A percentile compares a stretch with the other conserved stretches of the same genome.
Conservation (phyloP, 2,329 filamentous ascomycete genomes). For the Claviceps sp. region DNA sequence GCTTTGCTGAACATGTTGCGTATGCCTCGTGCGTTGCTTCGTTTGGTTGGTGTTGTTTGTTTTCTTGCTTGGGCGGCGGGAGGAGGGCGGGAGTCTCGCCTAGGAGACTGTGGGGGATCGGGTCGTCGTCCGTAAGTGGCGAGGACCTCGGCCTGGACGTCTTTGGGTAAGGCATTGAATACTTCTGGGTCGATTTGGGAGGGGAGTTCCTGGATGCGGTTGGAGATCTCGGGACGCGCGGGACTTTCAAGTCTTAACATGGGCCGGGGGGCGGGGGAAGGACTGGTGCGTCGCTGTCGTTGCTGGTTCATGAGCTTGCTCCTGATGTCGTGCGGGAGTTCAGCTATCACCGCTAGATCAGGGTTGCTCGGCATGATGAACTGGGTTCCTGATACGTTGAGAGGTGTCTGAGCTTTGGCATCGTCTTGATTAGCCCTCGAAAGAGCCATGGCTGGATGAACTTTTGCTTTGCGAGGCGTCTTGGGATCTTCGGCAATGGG, state of each 20-base stretch:
- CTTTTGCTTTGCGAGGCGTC: conserved; percentile 38
- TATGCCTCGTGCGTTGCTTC: conserved; percentile 32
- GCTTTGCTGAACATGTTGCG: conserved; percentile 28
- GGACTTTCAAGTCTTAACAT: conserved; percentile 25
- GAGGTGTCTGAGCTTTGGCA: conserved; percentile 45
- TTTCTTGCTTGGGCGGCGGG: conserved; percentile 33
- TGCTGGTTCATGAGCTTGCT: conserved; percentile 57
- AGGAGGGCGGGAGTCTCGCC: conserved; percentile 33
- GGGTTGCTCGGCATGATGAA: conserved; percentile 79
- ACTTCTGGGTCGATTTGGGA: conserved; percentile 79
- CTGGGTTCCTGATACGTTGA: conserved; percentile 78
- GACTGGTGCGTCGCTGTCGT: conserved; percentile 18
- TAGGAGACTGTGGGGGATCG: conserved; percentile 36
- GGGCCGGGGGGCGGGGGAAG: conserved; percentile 5
- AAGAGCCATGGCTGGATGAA: conserved; percentile 40
- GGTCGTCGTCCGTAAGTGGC: conserved; percentile 46
- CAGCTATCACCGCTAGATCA: conserved; percentile 69
- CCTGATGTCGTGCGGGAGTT: conserved; percentile 73
- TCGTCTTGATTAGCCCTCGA: conserved; percentile 35
- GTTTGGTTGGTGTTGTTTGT: conserved; percentile 52
- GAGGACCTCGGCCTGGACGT: conserved; percentile 74
- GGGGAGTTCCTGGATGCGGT: conserved; percentile 33
- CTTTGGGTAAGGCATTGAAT: conserved; percentile 69
- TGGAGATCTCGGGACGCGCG: conserved; percentile 10
- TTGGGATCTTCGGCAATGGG: conserved; percentile 42